Evolutionary conservation across 371 early-diverging fungal genomes (phyloP), one percentile per base, ranked within the genome.

Genomic region (Mucor circinelloides): DNA sequence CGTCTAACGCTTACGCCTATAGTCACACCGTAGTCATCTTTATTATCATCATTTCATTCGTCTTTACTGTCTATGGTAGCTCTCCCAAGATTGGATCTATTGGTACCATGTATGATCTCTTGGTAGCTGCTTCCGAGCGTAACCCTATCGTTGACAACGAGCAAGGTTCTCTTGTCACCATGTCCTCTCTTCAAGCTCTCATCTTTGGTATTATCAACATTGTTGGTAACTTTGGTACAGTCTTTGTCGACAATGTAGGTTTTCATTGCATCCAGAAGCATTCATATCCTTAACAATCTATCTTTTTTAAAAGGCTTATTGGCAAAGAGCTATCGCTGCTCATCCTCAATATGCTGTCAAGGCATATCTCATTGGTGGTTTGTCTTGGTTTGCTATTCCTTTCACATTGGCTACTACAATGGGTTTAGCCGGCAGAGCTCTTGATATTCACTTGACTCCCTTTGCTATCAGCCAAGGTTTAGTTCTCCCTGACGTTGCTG

Each of bases 191-290:
- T 7, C 83, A 86, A 67, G 90, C 87, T 4, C 69, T 89, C 32
- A 84, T 89, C 46, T 91, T 90, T 67, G 90, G 71, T 38, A 83
- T 90, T 42, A 89, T 91, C 74, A 90, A 90, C 63, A 76, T 91
- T 60, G 88, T 89, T 42, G 90, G 90, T 55, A 90, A 91, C 73
- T 90, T 90, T 74, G 90, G 90, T 42, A 90, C 91, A 1, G 91
- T 91, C 10, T 90, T 90, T 69, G 83, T 90, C 15, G 90, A 91
- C 65, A 87, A 90, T 58, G 89, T 86, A 7, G 50, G 36, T 25
- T 5, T 10, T 7, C 9, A 28, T 17, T 15, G 4, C 4, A 15
- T 12, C 13, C 25, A 0, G 7, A 23, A 25, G 3, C 19, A 13
- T 13, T 5, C 19, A 21, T 19, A 7, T 3, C 25, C 3, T 19